Base-by-base conservation (phyloP, 2,329 filamentous ascomycete species). In the Cordyceps cateniannulata region DNA sequence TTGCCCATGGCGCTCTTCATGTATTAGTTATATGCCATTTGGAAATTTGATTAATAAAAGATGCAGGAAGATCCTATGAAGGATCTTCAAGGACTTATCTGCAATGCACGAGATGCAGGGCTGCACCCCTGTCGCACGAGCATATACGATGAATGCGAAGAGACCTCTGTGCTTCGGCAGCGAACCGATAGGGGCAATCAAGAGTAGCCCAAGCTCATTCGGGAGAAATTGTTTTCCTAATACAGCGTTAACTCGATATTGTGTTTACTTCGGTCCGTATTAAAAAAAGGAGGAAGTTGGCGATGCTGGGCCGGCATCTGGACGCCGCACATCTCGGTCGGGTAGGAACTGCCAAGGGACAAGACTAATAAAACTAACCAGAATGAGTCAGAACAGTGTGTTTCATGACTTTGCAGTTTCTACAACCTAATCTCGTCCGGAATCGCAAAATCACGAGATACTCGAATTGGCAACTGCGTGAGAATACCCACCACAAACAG, bases 131-230 rank as follows among this genome's bases (percentile, higher is more conserved):
- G 42, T 32, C 27, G 12, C 27, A 12, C 25, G 6, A 5, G 53
- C 53, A 47, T 47, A 56, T 32, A 56, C 53, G 53, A 56, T 22
- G 42, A 35, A 56, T 32, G n/a, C 53, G 53, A 56, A 47, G 53
- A 47, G 25, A 35, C 18, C n/a, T 32, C 10, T 12, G 6, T 22
- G 35, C n/a, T 35, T 40, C 22, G 51, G 35, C 35, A n/a, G 35
- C 8, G 22, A 53, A 32, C 51, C 51, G 35, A 42, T 7, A 40
- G 12, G 16, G 25, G 25, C 9, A 42, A n/a, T 25, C 8, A 12
- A 40, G 14, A 20, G n/a, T 20, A 45, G 42, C n/a, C 42, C 38
- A n/a, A 16, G 18, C 40, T 42, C n/a, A 20, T 42, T 16, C n/a
- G 40, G n/a, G 18, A n/a, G 16, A 10, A 35, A 1, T 35, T 12